Conservation (phyloP, 116 monocot genomes). For the Dioscorea cayenensis region DNA sequence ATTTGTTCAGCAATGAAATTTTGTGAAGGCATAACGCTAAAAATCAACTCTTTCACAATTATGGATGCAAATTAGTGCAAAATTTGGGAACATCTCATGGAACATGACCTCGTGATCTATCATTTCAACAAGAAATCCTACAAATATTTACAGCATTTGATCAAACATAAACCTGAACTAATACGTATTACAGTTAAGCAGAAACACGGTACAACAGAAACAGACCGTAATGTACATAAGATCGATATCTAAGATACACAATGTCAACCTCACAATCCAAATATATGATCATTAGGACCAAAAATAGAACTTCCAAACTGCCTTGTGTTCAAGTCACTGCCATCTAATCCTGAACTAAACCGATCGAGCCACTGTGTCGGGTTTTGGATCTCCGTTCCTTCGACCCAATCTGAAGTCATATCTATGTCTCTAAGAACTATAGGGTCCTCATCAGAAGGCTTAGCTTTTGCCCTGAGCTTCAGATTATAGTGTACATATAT, state of each 20-base stretch:
- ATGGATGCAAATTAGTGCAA: too few relatives aligned
- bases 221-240: too few relatives aligned
- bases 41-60: too few relatives aligned
- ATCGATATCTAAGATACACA: background rate
- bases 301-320: slow-evolving; percentile 60
- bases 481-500: slow-evolving; percentile 88
- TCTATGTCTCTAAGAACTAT: slow-evolving; percentile 72
- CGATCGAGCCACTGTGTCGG: slow-evolving; percentile 78
- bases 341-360: slow-evolving; percentile 55
- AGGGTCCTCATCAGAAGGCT: slow-evolving; percentile 49
- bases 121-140: background rate
- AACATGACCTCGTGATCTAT: too few relatives aligned
- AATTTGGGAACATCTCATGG: too few relatives aligned
- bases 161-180: background rate
- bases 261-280: slow-evolving; percentile 47
- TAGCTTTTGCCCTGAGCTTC: slow-evolving; percentile 51
- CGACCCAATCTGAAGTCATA: slow-evolving; percentile 92
- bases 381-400: slow-evolving; percentile 52
- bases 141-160: background rate
- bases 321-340: slow-evolving; percentile 65
- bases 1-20: too few relatives aligned
- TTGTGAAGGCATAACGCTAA: too few relatives aligned
- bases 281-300: slow-evolving; percentile 60
- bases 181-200: background rate
- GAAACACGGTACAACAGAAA: background rate